These are phyloP conservation scores for Dissophora ornata DNA, from an alignment of 192 early-diverging fungal species.

Conservation along the genomic window DNA sequence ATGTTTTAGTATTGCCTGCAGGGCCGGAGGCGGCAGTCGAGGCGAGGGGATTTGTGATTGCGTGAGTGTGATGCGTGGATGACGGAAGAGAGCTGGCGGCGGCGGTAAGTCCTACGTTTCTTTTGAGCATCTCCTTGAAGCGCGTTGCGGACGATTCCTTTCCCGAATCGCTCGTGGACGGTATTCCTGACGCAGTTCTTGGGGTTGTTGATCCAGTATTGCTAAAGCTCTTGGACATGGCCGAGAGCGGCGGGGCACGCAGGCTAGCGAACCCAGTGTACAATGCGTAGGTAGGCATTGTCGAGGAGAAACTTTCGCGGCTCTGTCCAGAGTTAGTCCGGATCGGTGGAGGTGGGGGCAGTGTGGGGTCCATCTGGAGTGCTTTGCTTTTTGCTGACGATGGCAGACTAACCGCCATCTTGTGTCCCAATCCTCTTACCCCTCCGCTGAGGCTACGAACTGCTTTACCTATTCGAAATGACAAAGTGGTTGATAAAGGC, in stretches of 20 bases:
- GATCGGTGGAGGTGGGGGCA: slow-evolving; percentile 15
- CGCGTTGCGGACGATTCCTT: slow-evolving; percentile 28
- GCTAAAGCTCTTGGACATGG: slow-evolving; percentile 1
- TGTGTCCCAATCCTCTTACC: background rate
- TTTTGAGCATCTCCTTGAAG: slow-evolving; percentile 40
- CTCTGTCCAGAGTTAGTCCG: background rate
- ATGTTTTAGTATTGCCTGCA: no score
- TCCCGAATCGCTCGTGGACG: background rate
- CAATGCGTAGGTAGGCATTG: slow-evolving; percentile 6
- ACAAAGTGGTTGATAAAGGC: no score
- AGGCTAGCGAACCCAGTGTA: slow-evolving; percentile 16
- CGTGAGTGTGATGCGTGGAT: no score
- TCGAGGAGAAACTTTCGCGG: background rate
- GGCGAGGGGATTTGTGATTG: no score
- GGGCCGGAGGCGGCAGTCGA: no score
- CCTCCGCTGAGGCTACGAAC: no score
- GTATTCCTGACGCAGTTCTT: background rate
- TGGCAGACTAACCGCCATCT: background rate
- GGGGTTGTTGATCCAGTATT: background rate
- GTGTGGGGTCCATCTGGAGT: slow-evolving; percentile 2
- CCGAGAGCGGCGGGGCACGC: slow-evolving; percentile 17
- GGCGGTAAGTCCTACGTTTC: slow-evolving; percentile 24
- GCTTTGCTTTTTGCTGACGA: background rate
- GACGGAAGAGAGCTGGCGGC: slow-evolving; percentile 2
- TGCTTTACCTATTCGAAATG: no score